Conservation (phyloP, 768 basidiomycete species). For the Ephemerocybe angulata region DNA sequence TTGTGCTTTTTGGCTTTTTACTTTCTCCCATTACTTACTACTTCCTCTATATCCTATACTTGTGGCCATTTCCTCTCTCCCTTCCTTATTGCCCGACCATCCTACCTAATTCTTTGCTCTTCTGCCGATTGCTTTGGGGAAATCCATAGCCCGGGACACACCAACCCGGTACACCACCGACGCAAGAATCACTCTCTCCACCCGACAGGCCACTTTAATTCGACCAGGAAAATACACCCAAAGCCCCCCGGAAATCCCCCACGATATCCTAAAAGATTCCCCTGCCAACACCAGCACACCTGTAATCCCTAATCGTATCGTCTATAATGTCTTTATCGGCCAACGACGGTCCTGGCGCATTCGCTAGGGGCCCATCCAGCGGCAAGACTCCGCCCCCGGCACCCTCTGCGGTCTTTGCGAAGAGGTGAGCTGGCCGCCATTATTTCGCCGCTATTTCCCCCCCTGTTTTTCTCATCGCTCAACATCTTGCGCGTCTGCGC, state of each 20-base stretch:
- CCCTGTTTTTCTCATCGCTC: conserved; percentile 11
- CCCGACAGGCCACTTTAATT: conserved; percentile 4
- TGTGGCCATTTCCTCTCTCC: conserved; percentile 7
- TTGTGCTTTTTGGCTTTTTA: conserved; percentile 2
- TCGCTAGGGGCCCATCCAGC: conserved; percentile 71
- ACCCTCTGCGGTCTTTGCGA: conserved; percentile 85
- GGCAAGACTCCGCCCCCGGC: conserved; percentile 90
- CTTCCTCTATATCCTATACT: conserved; percentile 9
- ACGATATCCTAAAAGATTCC: conserved; percentile 3
- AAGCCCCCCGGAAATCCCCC: conserved; percentile 22
- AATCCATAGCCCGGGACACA: not conserved
- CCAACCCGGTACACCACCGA: not conserved
- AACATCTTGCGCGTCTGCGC: conserved; percentile 15
- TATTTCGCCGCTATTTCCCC: conserved; percentile 10
- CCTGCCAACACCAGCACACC: conserved; percentile 25
- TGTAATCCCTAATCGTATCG: conserved; percentile 83
- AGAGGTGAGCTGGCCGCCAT: conserved; percentile 51
- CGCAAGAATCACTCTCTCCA: not conserved
- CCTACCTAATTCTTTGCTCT: conserved; percentile 3
- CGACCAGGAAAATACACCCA: conserved; percentile 5
- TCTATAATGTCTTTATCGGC: conserved; percentile 92
- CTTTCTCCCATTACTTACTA: conserved; percentile 7
- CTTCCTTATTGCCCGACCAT: conserved; percentile 1
- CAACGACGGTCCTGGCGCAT: conserved; percentile 76
- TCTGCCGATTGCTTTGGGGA: not conserved